Base-by-base conservation (phyloP, 441 rosid species). In the Eutrema salsugineum region DNA sequence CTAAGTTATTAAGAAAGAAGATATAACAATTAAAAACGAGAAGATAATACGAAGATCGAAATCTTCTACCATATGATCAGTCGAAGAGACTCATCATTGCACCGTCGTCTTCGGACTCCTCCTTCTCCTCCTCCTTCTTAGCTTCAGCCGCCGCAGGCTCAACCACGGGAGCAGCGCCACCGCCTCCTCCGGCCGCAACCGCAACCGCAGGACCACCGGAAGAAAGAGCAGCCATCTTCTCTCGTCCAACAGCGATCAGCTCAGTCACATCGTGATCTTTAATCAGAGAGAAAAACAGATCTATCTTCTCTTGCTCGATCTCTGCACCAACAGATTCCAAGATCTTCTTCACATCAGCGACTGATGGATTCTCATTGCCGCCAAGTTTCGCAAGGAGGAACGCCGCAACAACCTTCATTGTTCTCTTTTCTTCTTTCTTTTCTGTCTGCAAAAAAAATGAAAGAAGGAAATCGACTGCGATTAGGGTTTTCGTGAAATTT, bases 71-170 rank as follows among this genome's bases (percentile, higher is more conserved):
- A 63, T 44, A 38, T 2, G 17, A 12, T 73, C 42, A 73, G 20
- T 73, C 77, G 53, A 73, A 73, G 38, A 73, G 77, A 58, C 72
- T 73, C 72, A 73, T 73, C 77, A 73, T 73, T 11, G 60, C 77
- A 47, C 66, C 72, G 1, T 73, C 77, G 5, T 73, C 72, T 57
- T 73, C 72, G 28, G 77, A 73, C 39, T 73, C 77, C 28, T 73
- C 77, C 11, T 73, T 73, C 66, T 73, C 77, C 46, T 73, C 71
- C 57, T 65, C 77, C 66, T 64, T 66, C 66, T 73, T 71, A 12
- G 27, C 19, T 44, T 73, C 77, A 17, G 71, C 60, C 36, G 44
- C 66, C 10, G 53, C 66, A 38, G 66, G 53, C 66, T 38, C 71
- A 28, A 66, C 27, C 0, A 53, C 44, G 4, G 77, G 77, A 73